Conservation (phyloP, 805 yeast genomes). For the Barnettozyma pratensis region DNA sequence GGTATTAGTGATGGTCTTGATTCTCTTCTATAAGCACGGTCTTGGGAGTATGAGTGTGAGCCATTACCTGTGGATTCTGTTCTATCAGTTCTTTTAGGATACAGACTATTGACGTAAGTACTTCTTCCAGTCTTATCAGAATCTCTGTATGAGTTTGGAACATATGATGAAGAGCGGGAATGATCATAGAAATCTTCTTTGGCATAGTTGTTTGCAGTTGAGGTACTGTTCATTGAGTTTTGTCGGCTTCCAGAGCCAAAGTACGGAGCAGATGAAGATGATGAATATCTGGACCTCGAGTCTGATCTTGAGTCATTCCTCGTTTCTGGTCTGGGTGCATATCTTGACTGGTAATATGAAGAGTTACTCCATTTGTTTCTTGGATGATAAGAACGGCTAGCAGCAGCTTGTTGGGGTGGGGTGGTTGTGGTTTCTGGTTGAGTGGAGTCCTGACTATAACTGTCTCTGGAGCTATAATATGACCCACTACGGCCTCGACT, state of each 20-base stretch:
- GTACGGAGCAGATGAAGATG: neutral
- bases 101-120: neutral
- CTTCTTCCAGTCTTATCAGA: neutral
- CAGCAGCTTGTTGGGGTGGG: neutral
- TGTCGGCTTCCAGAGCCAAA: conserved; percentile 9
- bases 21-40: neutral
- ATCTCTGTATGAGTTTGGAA: neutral
- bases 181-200: conserved; percentile 8
- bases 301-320: conserved; percentile 4
- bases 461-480: conserved; percentile 3
- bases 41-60: too few species aligned
- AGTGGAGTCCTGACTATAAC: neutral
- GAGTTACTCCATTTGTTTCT: conserved; percentile 1
- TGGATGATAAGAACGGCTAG: conserved; percentile 3
- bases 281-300: conserved; percentile 2
- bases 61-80: neutral
- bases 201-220: neutral
- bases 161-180: neutral
- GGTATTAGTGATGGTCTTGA: conserved; percentile 24
- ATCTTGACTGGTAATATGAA: conserved; percentile 4
- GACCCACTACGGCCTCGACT: neutral
- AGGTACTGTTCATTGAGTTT: neutral
- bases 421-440: neutral
- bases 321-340: neutral
- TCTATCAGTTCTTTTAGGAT: conserved; percentile 6